Percentiles rank a stretch among this genome's conserved stretches.
phyloP scores from a whole-genome alignment of 352 stramenopile genomes.

The Globisporangium recalcitrans region DNA sequence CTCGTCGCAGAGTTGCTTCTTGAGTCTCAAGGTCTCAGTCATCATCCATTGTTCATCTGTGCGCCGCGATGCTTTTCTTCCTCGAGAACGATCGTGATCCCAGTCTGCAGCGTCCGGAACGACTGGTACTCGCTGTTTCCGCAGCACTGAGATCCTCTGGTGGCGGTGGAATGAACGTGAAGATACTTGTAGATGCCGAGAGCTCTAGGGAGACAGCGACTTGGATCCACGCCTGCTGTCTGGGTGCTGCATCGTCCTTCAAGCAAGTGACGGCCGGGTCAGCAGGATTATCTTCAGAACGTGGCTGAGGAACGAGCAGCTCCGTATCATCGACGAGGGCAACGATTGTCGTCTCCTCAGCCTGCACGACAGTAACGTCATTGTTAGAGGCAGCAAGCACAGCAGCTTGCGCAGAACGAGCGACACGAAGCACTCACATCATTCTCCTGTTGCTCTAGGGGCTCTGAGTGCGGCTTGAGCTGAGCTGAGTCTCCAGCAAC shows the following conservation, averaged over 20 bases:
- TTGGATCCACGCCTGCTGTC: slow-evolving; percentile 46
- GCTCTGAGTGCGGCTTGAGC: background rate
- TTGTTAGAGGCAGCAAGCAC: background rate
- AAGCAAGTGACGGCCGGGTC: background rate
- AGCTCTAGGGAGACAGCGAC: slow-evolving; percentile 10
- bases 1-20: slow-evolving; percentile 6
- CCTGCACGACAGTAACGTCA: background rate
- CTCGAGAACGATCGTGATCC: slow-evolving; percentile 43
- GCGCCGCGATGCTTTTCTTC: slow-evolving; percentile 26
- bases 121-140: slow-evolving; percentile 12
- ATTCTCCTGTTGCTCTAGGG: slow-evolving; percentile 4
- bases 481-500: background rate
- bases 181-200: slow-evolving; percentile 37
- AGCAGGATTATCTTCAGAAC: background rate
- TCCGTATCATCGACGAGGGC: slow-evolving; percentile 33
- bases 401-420: no score
- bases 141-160: background rate
- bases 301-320: slow-evolving; percentile 7
- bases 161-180: slow-evolving; percentile 30
- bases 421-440: background rate
- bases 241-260: background rate
- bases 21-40: background rate
- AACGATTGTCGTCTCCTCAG: slow-evolving; percentile 11
- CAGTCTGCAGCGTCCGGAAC: slow-evolving; percentile 25
- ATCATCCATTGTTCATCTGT: background rate